These are phyloP conservation scores for Colletotrichum brevisporum DNA, from an alignment of 2,329 filamentous ascomycete genomes.

Conservation along the genomic window DNA sequence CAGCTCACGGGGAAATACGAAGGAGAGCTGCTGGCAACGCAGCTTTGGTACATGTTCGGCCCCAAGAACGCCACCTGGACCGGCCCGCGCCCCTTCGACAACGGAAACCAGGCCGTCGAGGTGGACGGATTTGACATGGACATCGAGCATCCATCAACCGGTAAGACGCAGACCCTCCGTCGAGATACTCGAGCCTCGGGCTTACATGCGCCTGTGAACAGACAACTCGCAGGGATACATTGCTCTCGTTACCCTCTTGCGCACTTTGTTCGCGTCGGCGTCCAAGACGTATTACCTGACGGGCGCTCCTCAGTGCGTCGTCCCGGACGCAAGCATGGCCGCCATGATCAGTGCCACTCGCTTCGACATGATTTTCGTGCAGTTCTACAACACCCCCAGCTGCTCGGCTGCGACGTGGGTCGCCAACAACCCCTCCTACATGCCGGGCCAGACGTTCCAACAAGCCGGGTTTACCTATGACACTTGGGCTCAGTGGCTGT, in stretches of 20 bases:
- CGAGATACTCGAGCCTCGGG: too few relatives aligned
- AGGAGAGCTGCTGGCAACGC: constrained; percentile 53
- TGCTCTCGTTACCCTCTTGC: constrained; percentile 46
- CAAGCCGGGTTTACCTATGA: constrained; percentile 49
- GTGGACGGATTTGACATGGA: constrained; percentile 51
- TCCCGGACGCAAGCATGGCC: constrained; percentile 55
- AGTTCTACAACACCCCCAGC: constrained; percentile 63
- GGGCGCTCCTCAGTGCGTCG: constrained; percentile 61
- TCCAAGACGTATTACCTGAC: constrained; percentile 58
- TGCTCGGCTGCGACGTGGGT: constrained; percentile 51
- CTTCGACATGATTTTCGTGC: constrained; percentile 60
- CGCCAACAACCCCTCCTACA: constrained; percentile 46
- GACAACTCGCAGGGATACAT: constrained; percentile 50
- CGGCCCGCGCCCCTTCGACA: constrained; percentile 42
- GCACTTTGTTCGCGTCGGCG: constrained; percentile 43
- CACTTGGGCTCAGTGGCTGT: constrained; percentile 47
- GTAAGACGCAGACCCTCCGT: not conserved
- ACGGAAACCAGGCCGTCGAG: constrained; percentile 45
- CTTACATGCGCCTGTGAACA: constrained; percentile 1
- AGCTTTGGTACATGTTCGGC: constrained; percentile 58
- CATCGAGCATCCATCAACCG: constrained; percentile 49
- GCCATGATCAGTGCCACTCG: constrained; percentile 54
- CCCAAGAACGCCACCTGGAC: constrained; percentile 51
- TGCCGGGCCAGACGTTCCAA: constrained; percentile 40
- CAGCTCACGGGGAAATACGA: constrained; percentile 53